Base-by-base conservation (phyloP, 1,284 basidiomycete species). In the Boletus mariae region DNA sequence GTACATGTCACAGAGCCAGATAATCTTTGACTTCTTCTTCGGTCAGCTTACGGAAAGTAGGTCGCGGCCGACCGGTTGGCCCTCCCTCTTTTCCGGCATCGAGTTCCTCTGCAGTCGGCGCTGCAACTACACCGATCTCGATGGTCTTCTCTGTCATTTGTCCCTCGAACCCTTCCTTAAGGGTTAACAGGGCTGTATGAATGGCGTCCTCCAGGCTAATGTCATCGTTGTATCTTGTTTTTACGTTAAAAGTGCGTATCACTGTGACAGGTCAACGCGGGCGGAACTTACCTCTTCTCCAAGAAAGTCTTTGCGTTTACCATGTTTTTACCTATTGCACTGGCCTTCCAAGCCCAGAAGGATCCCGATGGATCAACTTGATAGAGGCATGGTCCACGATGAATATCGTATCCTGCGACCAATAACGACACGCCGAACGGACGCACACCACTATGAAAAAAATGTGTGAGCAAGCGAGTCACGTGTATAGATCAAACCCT, bases 111-210 rank as follows among this genome's bases (percentile, higher is more conserved):
- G 79, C 68, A 23, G 85, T 89, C 5, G 94, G 93, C 15, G 93
- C 90, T 48, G 92, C 93, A 56, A 99, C 84, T 45, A 99, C 87
- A 45, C 97, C 97, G 55, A 99, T 95, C 74, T 99, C 97, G 66
- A 99, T 97, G 34, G 97, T 99, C 78, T 98, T 96, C 75, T 98
- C 96, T 20, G 96, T 98, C 95, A 99, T 98, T 70, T 98, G 92
- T 12, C 97, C 97, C 73, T 99, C 97, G 64, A 98, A 98, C 9
- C 96, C 96, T 75, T 99, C 97, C 74, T 99, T 99, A 59, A 99
- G 79, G 20, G 97, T 99, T 59, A 99, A 76, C 38, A 99, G 83
- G n/a, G 97, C 96, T 8, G 97, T 99, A 74, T 99, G 97, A 63
- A 99, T 99, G 23, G 97, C 97, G 70, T 99, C 97, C 74, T 99